Evolutionary conservation across 805 yeast species (phyloP), one percentile per base, ranked within the genome.

Genomic region (Pichia thaimueangensis): DNA sequence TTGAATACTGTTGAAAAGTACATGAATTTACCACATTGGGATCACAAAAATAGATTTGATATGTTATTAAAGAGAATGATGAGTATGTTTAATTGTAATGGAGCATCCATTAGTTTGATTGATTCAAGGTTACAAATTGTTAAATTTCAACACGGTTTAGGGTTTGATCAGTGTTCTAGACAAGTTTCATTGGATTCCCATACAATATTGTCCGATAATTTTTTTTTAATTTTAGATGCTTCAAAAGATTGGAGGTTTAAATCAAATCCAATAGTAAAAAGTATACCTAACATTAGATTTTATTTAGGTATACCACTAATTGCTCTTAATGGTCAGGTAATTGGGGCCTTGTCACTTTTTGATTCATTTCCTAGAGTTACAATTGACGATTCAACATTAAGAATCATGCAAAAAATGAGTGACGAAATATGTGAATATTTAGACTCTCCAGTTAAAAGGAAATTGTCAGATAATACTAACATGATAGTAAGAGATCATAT

Each of bases 241-340:
- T 58, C 76, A 5, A 62, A 63, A 28, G 94, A 84, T 55, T 84
- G 94, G 93, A 67, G 94, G 56, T 72, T 80, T 4, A 53, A 60
- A 15, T 62, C 65, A 31, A 80, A 77, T 52, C 91, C 91, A 0
- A 64, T 82, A 37, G 85, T 84, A 1, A 72, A 68, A 17, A 79
- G 80, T 0, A 64, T 69, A 0, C 88, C 91, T 0, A 61, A 63
- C 44, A 73, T 83, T 39, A 67, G 61, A 43, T 80, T 80, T 53
- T 84, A 82, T 56, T 72, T 78, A 28, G 86, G 84, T 0, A 84
- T 78, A 5, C 86, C 86, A 0, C 52, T 82, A 30, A 32, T 56
- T 15, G 58, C 70, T 0, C 44, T 56, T 12, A 54, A 65, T 9
- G 71, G 69, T 4, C 64, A 66, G 12, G 65, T 65, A 0, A 68